A percentile compares a stretch with the other conserved stretches of the same genome.
These are phyloP conservation scores for Ananas comosus DNA, from an alignment of 176 grass and related monocot species.

Conservation along the genomic window DNA sequence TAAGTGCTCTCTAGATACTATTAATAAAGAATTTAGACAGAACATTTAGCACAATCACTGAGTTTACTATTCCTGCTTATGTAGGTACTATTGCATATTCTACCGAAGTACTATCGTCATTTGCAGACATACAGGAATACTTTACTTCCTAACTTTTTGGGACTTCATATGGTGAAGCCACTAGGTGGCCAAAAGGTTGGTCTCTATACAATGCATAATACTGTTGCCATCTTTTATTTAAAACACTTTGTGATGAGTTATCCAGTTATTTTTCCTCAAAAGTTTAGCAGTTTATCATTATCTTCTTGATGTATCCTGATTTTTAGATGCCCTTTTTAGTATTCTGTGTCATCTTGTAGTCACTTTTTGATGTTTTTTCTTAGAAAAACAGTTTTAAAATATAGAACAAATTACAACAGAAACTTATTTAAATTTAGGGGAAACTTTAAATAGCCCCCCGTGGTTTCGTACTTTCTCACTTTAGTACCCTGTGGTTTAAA, in stretches of 20 bases:
- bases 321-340: not conserved
- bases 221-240: not conserved
- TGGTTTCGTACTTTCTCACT: too few species aligned
- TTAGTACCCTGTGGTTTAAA: too few species aligned
- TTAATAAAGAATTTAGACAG: not conserved
- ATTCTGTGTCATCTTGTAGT: not conserved
- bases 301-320: not conserved
- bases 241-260: not conserved
- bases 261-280: not conserved
- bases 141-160: slow-evolving; percentile 14
- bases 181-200: slow-evolving; percentile 8
- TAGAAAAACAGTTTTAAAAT: too few species aligned
- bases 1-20: not conserved
- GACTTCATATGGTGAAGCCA: slow-evolving; percentile 21
- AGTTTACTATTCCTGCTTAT: not conserved
- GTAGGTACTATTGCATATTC: slow-evolving; percentile 6
- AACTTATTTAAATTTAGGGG: too few species aligned
- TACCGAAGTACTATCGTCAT: slow-evolving; percentile 13
- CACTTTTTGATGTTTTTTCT: too few species aligned
- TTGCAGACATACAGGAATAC: slow-evolving; percentile 8
- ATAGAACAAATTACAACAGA: too few species aligned
- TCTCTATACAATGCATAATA: not conserved
- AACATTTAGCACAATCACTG: not conserved
- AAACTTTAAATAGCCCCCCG: too few species aligned
- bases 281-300: not conserved